phyloP scores from a whole-genome alignment of 176 grass and related monocot genomes.

The Bolboschoenus planiculmis region DNA sequence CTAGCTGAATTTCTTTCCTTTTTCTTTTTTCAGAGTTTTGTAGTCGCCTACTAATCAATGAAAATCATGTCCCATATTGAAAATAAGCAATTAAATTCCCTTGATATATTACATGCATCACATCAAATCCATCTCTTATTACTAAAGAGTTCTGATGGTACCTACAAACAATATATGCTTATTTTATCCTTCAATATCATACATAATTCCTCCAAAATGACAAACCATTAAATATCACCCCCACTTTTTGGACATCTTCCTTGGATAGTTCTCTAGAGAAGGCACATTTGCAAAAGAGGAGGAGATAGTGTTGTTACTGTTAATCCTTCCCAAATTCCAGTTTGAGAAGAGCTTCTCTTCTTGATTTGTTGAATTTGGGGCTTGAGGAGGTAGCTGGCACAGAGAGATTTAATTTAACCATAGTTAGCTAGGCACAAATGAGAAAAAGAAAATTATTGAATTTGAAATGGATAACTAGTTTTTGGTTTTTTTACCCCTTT shows the following conservation, averaged over 20 bases:
- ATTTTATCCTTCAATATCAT: not conserved
- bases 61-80: too few species aligned
- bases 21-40: too few species aligned
- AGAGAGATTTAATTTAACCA: not conserved
- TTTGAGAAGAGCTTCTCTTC: constrained; percentile 58
- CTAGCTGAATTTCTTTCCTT: too few species aligned
- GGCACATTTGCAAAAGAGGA: constrained; percentile 20
- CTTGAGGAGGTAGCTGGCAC: not conserved
- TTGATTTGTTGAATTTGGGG: constrained; percentile 33
- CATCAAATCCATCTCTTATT: not conserved
- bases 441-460: not conserved
- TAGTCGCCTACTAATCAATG: too few species aligned
- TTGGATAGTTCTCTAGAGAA: not conserved
- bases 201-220: not conserved
- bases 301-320: constrained; percentile 35
- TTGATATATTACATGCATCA: not conserved
- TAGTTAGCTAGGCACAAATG: not conserved
- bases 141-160: not conserved
- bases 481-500: not conserved
- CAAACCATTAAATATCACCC: not conserved
- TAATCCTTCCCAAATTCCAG: constrained; percentile 69
- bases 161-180: not conserved
- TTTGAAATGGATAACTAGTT: too few species aligned
- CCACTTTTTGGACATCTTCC: not conserved
- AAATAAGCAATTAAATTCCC: too few species aligned